Evolutionary conservation across 768 basidiomycete species (phyloP).

Genomic region (Lyophyllum decastes): DNA sequence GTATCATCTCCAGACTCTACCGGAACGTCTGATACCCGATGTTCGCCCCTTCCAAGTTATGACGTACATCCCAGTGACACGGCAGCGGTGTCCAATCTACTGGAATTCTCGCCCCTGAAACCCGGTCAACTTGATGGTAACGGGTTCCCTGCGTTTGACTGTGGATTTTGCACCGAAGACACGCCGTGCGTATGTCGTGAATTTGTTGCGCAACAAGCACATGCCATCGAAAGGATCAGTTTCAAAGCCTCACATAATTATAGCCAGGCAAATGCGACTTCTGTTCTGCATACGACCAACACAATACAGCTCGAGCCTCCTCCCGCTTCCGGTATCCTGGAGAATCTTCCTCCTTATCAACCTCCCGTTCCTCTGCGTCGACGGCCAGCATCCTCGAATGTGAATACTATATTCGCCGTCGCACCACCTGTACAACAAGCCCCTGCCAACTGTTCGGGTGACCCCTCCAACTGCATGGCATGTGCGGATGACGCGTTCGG

Average conservation of each 20-base stretch:
- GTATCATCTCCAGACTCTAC: conserved; percentile 52
- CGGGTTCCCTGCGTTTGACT: conserved; percentile 53
- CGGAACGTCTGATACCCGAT: conserved; percentile 33
- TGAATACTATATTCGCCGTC: conserved; percentile 58
- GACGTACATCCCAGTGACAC: conserved; percentile 29
- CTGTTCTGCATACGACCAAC: conserved; percentile 24
- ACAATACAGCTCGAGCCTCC: conserved; percentile 24
- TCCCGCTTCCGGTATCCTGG: conserved; percentile 59
- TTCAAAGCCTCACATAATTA: conserved; percentile 23
- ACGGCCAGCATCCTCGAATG: conserved; percentile 35
- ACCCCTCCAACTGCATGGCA: conserved; percentile 83
- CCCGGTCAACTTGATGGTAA: conserved; percentile 22
- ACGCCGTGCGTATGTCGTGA: conserved; percentile 80
- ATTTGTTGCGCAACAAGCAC: conserved; percentile 49
- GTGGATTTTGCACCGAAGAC: conserved; percentile 74
- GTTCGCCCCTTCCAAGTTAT: conserved; percentile 30
- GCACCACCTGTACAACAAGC: conserved; percentile 27
- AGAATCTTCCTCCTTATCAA: conserved; percentile 78
- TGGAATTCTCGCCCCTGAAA: conserved; percentile 31
- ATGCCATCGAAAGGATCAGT: conserved; percentile 21
- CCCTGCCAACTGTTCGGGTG: conserved; percentile 69
- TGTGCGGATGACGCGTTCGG: conserved; percentile 88
- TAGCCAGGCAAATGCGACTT: conserved; percentile 19
- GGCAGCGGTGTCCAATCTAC: conserved; percentile 29
- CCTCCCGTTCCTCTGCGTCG: conserved; percentile 82